phyloP scores from a whole-genome alignment of 2,329 filamentous ascomycete genomes.

The Helminthosporium solani region DNA sequence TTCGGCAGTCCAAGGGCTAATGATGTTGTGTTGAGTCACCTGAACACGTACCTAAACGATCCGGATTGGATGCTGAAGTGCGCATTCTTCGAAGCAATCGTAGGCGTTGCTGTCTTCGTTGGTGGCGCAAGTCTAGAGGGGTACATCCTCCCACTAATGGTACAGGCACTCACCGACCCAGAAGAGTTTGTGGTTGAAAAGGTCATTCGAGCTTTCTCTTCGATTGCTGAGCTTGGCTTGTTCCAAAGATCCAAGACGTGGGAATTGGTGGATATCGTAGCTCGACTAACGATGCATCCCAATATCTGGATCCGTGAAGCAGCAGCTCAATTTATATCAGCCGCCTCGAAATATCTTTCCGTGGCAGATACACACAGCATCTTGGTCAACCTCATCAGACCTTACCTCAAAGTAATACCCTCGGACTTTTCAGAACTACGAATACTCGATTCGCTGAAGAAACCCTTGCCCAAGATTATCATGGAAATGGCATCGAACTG shows the following conservation, averaged over 20 bases:
- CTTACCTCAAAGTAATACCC: constrained; percentile 76
- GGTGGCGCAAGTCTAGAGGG: constrained; percentile 88
- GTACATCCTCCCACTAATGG: constrained; percentile 93
- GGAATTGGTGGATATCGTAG: constrained; percentile 82
- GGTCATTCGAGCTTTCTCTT: constrained; percentile 81
- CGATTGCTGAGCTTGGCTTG: constrained; percentile 83
- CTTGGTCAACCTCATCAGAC: constrained; percentile 73
- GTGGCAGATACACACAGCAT: constrained; percentile 81
- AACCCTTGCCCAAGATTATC: constrained; percentile 73
- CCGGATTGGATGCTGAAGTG: constrained; percentile 95
- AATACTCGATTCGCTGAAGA: constrained; percentile 79
- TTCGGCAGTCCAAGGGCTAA: constrained; percentile 90
- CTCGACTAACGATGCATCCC: constrained; percentile 86
- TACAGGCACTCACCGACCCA: constrained; percentile 87
- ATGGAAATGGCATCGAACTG: constrained; percentile 85
- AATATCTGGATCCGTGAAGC: constrained; percentile 95
- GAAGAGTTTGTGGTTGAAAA: constrained; percentile 94
- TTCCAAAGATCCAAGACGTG: constrained; percentile 82
- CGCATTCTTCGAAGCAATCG: constrained; percentile 92
- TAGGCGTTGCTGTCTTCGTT: constrained; percentile 87
- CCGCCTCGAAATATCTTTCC: constrained; percentile 73
- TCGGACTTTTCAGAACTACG: constrained; percentile 69
- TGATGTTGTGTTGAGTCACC: constrained; percentile 91
- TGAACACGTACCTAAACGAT: constrained; percentile 97
- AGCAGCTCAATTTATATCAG: constrained; percentile 77